phyloP scores from a whole-genome alignment of 805 yeast genomes.

The Schizosaccharomyces octosporus region DNA sequence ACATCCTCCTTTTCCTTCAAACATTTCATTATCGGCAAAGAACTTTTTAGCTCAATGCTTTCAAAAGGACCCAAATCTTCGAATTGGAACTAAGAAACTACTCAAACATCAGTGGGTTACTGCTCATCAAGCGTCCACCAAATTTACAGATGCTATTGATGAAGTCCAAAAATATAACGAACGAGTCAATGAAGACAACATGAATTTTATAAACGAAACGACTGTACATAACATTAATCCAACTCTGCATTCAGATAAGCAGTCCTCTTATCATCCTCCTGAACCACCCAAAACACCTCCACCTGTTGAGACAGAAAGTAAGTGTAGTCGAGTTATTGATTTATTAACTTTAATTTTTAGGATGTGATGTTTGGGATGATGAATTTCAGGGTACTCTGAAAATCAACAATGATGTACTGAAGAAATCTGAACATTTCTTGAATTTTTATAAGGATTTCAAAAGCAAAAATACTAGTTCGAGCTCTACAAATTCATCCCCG shows the following conservation, averaged over 20 bases:
- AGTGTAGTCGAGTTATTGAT: neutral
- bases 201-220: conserved; percentile 1
- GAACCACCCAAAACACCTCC: neutral
- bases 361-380: neutral
- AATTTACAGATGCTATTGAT: conserved; percentile 11
- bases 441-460: neutral
- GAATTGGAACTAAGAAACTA: conserved; percentile 32
- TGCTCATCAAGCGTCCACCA: conserved; percentile 4
- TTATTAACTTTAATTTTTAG: neutral
- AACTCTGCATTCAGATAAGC: neutral
- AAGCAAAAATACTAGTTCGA: neutral
- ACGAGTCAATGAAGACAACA: conserved; percentile 3
- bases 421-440: neutral
- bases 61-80: conserved; percentile 36
- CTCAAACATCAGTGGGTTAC: conserved; percentile 38
- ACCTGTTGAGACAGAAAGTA: neutral
- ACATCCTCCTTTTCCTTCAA: conserved; percentile 40
- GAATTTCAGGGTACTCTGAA: conserved; percentile 1
- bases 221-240: neutral
- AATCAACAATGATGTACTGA: conserved; percentile 1
- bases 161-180: conserved; percentile 13
- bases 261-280: conserved; percentile 5
- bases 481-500: neutral
- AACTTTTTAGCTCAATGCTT: conserved; percentile 48
- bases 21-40: conserved; percentile 13